Evolutionary conservation across 768 basidiomycete genomes (phyloP).

Genomic region (Macrolepiota fuliginosa): DNA sequence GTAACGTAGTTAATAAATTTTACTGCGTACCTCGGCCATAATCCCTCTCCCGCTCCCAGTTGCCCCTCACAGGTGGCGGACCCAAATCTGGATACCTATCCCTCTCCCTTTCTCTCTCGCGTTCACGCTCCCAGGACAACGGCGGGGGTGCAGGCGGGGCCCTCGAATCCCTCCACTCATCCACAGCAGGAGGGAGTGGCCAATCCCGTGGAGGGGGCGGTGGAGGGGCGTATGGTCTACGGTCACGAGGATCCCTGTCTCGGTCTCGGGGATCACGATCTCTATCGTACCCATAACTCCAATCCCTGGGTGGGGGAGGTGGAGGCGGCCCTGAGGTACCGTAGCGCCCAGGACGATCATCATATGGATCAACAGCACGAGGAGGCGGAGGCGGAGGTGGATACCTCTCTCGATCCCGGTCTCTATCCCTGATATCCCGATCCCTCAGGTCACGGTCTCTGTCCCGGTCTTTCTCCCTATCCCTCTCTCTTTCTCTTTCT

Average conservation of each 20-base stretch:
- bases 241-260: background rate
- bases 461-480: slow-evolving; percentile 4
- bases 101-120: slow-evolving; percentile 5
- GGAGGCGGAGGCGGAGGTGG: background rate
- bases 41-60: background rate
- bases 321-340: background rate
- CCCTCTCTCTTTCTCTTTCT: slow-evolving; percentile 4
- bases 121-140: slow-evolving; percentile 7
- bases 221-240: slow-evolving; percentile 30
- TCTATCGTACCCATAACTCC: slow-evolving; percentile 16
- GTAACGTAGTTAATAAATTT: too few relatives aligned
- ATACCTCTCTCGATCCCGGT: slow-evolving; percentile 5
- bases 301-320: slow-evolving; percentile 26
- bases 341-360: slow-evolving; percentile 5
- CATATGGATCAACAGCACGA: slow-evolving; percentile 9
- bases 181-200: slow-evolving; percentile 21
- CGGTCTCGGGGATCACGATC: slow-evolving; percentile 7
- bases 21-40: background rate
- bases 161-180: slow-evolving; percentile 4
- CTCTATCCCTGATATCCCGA: background rate
- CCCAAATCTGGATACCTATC: background rate
- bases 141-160: slow-evolving; percentile 10
- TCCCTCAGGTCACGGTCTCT: background rate
- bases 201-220: slow-evolving; percentile 30
- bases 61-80: background rate